Evolutionary conservation across 768 basidiomycete species (phyloP).

Genomic region (Pleurotus djamor): DNA sequence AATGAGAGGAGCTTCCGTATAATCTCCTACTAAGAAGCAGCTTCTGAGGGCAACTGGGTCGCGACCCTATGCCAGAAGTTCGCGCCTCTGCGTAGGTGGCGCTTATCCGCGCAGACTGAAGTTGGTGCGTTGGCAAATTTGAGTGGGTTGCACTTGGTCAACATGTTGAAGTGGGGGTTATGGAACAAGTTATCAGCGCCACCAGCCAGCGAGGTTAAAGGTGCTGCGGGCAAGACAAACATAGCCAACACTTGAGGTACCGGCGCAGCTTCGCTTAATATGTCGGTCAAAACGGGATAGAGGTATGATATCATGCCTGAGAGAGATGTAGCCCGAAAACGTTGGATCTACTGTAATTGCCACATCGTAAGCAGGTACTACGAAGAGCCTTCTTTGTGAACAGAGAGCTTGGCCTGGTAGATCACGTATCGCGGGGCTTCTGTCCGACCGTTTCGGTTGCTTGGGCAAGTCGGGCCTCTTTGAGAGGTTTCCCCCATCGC

Average conservation of each 20-base stretch:
- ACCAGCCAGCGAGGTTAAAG: neutral
- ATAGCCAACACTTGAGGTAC: neutral
- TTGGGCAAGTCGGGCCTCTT: conserved; percentile 56
- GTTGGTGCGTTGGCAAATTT: too few relatives aligned
- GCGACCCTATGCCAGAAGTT: neutral
- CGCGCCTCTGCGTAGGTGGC: too few relatives aligned
- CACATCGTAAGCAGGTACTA: too few relatives aligned
- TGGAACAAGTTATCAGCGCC: neutral
- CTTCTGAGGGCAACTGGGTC: neutral
- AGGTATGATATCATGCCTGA: neutral
- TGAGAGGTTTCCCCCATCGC: conserved; percentile 64
- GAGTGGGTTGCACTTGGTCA: too few relatives aligned
- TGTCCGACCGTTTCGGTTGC: conserved; percentile 21
- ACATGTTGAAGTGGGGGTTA: neutral
- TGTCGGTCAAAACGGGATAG: neutral
- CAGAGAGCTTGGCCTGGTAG: too few relatives aligned
- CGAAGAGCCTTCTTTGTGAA: too few relatives aligned
- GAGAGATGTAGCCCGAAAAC: too few relatives aligned
- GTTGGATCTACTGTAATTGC: too few relatives aligned
- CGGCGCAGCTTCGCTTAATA: neutral
- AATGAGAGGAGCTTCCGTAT: neutral
- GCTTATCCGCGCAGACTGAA: too few relatives aligned
- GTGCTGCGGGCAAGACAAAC: neutral
- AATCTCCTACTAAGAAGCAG: neutral
- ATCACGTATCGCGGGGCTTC: neutral